Base-by-base conservation (phyloP, 345 rosid species). In the Noccaea bulbosa region DNA sequence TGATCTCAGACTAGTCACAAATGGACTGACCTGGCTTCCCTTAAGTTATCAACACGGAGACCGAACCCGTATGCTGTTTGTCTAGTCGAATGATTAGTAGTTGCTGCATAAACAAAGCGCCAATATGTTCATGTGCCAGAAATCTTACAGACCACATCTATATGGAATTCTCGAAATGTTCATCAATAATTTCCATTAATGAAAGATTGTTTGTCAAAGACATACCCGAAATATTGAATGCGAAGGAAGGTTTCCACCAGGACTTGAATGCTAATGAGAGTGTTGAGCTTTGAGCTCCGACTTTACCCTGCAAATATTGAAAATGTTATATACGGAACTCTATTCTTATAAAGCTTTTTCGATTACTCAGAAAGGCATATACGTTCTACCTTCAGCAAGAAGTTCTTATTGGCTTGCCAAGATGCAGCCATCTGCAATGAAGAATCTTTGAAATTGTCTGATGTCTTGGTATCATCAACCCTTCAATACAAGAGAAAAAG, bases 351-450 rank as follows among this genome's bases (percentile, higher is more conserved):
- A 52, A 34, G 64, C 33, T 62, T 70, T 70, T 37, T 32, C 11
- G 59, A 54, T 65, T 1, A 12, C 24, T 20, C 22, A 7, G n/a
- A 54, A 39, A 56, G 35, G 6, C 22, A 20, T 5, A 12, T 20
- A 33, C 44, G 3, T 27, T 9, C 27, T 39, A 87, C 98, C 93
- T 93, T 93, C 69, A 93, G 48, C 81, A 90, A 59, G 78, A 93
- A 82, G 85, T 93, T 93, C 76, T 90, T 90, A 81, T 93, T 93
- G 75, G 88, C 96, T 73, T 93, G 98, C 98, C 96, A 93, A 67
- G 97, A 93, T 3, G 97, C 98, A 67, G 89, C 98, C 52, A 88
- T 83, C 71, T 88, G 96, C 75, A 93, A 81, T 62, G 88, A 82
- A 49, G 98, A 88, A 69, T 87, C 96, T 35, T 85, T 62, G 40